Conservation (phyloP, 352 stramenopile species). For the Phytophthora uliginosa region DNA sequence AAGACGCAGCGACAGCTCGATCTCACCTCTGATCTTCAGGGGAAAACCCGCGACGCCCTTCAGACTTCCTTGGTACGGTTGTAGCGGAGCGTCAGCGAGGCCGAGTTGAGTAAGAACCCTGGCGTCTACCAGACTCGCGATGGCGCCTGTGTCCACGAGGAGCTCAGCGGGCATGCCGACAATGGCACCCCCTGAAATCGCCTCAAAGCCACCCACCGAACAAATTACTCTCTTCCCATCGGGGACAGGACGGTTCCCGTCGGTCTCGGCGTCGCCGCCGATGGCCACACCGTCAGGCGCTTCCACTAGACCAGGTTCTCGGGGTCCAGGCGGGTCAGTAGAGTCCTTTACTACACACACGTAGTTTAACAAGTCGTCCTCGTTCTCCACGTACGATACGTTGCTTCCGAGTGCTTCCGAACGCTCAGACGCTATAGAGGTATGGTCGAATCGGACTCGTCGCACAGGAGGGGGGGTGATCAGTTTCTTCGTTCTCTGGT, state of each 20-base stretch:
- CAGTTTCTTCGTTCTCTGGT: too few species aligned
- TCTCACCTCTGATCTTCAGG: background rate
- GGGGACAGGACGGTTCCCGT: background rate
- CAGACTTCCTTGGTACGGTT: background rate
- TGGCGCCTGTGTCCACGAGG: background rate
- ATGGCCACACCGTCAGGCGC: background rate
- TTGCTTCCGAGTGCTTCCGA: too few species aligned
- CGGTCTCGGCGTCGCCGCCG: too few species aligned
- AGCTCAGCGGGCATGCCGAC: background rate
- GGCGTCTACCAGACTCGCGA: background rate
- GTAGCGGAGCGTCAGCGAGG: background rate
- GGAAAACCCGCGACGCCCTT: background rate
- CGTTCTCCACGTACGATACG: too few species aligned
- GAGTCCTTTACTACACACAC: too few species aligned
- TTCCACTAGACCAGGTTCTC: background rate
- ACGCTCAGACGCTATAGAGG: too few species aligned
- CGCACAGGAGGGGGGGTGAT: background rate
- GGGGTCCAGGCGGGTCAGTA: background rate
- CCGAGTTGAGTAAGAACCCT: background rate
- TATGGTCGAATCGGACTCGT: background rate
- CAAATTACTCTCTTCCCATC: background rate
- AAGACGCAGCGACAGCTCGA: background rate
- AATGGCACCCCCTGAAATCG: background rate
- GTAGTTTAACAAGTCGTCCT: too few species aligned
- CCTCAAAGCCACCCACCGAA: background rate